Conservation (phyloP, 2,329 filamentous ascomycete species). For the Aspergillus uvarum region DNA sequence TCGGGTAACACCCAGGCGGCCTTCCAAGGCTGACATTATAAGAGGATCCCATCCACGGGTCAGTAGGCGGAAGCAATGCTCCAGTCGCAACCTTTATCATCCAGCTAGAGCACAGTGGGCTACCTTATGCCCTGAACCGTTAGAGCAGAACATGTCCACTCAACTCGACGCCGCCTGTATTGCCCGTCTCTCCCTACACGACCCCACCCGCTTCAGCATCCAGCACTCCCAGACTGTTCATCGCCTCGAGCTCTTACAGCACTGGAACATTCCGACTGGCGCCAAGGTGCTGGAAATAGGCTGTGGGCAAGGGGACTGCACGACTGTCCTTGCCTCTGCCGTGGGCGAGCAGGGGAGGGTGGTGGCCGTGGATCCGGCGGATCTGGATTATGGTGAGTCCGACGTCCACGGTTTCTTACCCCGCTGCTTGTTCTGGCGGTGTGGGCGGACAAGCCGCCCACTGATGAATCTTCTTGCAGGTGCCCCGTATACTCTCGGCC, state of each 20-base stretch:
- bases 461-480: slow-evolving; percentile 9
- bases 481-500: slow-evolving; percentile 17
- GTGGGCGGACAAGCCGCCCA: neutral
- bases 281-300: slow-evolving; percentile 56
- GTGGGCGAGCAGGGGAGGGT: slow-evolving; percentile 49
- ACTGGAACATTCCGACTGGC: slow-evolving; percentile 5
- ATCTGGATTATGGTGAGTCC: slow-evolving; percentile 47
- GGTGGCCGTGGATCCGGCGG: slow-evolving; percentile 55
- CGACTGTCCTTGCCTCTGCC: slow-evolving; percentile 52
- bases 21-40: no score
- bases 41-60: no score
- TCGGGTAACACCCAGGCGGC: no score
- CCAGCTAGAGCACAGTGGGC: no score
- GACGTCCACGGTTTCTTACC: neutral
- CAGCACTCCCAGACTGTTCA: slow-evolving; percentile 15
- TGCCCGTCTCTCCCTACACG: slow-evolving; percentile 13
- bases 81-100: no score
- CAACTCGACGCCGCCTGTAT: slow-evolving; percentile 12
- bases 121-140: no score
- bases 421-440: no score
- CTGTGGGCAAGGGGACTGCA: slow-evolving; percentile 61
- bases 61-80: no score
- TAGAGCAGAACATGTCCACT: slow-evolving; percentile 7
- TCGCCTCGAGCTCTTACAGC: slow-evolving; percentile 10
- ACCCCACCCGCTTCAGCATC: slow-evolving; percentile 14